phyloP scores from a whole-genome alignment of 2,329 filamentous ascomycete genomes.

The Aspergillus sp. region DNA sequence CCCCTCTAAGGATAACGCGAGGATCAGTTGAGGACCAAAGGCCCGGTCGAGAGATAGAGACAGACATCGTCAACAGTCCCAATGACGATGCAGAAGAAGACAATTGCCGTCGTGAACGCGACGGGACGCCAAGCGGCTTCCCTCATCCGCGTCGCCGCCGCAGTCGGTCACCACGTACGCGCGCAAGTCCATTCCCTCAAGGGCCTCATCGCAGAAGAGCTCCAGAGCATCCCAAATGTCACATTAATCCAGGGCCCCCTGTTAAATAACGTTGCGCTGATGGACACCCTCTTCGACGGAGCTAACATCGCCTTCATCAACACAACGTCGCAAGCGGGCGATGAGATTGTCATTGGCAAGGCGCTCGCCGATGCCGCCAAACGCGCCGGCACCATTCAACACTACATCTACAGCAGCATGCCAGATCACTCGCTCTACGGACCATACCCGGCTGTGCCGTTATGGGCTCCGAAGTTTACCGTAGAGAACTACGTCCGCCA shows the following conservation, averaged over 20 bases:
- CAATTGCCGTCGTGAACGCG: constrained; percentile 91
- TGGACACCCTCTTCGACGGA: constrained; percentile 76
- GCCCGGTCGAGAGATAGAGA: background rate
- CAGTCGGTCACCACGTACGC: constrained; percentile 88
- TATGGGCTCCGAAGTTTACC: constrained; percentile 90
- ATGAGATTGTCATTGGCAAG: constrained; percentile 86
- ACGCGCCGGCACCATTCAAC: constrained; percentile 71
- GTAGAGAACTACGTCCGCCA: constrained; percentile 89
- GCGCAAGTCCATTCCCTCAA: constrained; percentile 87
- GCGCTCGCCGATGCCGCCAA: constrained; percentile 88
- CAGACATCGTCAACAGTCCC: constrained; percentile 11
- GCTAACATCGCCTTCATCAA: constrained; percentile 94
- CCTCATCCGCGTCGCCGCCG: constrained; percentile 88
- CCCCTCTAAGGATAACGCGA: background rate
- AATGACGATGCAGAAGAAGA: constrained; percentile 61
- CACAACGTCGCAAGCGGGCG: constrained; percentile 86
- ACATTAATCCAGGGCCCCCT: constrained; percentile 66
- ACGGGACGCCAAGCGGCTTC: constrained; percentile 94
- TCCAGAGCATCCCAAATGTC: constrained; percentile 78
- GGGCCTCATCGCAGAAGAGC: constrained; percentile 84
- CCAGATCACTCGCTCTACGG: constrained; percentile 86
- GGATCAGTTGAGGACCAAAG: background rate
- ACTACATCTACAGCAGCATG: constrained; percentile 97
- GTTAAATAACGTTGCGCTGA: constrained; percentile 70
- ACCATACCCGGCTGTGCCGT: constrained; percentile 78